Evolutionary conservation across 164 flowering plant species (phyloP), one percentile per base, ranked within the genome.

Genomic region (Tetrastigma voinierianum): DNA sequence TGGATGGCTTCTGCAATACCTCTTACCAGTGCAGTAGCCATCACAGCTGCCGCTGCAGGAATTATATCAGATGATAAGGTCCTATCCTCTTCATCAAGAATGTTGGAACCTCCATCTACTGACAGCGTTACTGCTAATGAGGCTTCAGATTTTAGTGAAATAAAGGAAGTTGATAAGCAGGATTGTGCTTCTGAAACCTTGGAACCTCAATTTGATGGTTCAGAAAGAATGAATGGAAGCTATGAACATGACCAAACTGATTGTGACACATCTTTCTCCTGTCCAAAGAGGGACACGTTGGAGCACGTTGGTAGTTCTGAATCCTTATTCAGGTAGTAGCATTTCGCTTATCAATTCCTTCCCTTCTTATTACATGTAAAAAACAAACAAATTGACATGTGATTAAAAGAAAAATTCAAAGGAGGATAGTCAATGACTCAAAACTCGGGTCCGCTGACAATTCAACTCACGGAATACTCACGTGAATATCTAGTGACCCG

Each of bases 1-100:
- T 94, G 86, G 90, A 89, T 72, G 89, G 79, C 93, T 60, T 82
- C 82, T 67, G 96, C 96, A 48, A 87, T 87, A 69, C 88, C 97
- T 49, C 72, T 91, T 73, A 86, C 85, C 57, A 76, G 82, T 75
- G 88, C 87, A 52, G 60, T 83, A 23, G 82, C 85, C 61, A 83
- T 91, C 46, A 78, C 89, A 43, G 91, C 90, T 72, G 88, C 93
- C 76, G 96, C 93, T n/a, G n/a, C 90, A 21, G 96, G 92, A 32
- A 69, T 86, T 64, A 70, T 80, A 65, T 63, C 83, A 51, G 90
- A 89, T 63, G 85, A 90, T 68, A 91, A 84, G 53, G 68, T 81
- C 51, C 70, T 67, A 54, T 68, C 79, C 18, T 66, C 76, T 71
- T 77, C 86, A 55, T 49, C 70, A 11, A 84, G 78, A 70, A 49